Evolutionary conservation across 352 stramenopile genomes (phyloP), one percentile per base, ranked within the genome.

Genomic region (Globisporangium spiculum): DNA sequence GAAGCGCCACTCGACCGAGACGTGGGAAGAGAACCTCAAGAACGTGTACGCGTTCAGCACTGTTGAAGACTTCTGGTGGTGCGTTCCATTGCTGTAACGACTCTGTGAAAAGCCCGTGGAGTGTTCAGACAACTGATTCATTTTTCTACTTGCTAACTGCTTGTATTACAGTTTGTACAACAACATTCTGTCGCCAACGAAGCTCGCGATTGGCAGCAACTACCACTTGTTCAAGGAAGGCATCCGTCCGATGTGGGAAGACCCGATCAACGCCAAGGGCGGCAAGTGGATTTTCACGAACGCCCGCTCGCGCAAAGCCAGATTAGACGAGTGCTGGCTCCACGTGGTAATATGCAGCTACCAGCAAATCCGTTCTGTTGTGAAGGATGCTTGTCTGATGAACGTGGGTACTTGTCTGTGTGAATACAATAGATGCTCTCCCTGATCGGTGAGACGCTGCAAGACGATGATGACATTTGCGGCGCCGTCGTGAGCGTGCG

Each of bases 221-320:
- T 99, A 99, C 79, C 96, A 98, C 75, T 83, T 99, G 69, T 99
- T 99, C 76, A 98, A 98, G 76, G 84, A 98, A 55, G 96, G 96
- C 56, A 93, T 99, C 53, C 86, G 96, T 62, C 97, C 97, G 26
- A 99, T 98, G 91, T 99, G 97, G 97, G 97, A 99, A 81, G 96
- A 99, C 76, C 85, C 90, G 26, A 82, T 89, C 48, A 99, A 99
- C 77, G 86, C 78, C 68, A 98, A 89, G 76, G 97, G 97, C 38
- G 97, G 97, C 69, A 99, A 99, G 80, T 99, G 97, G 84, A 97
- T 99, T 66, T 91, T 99, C 48, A 98, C 96, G 18, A 97, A 99
- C 57, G 82, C 92, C 52, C 98, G 97, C 72, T 93, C 93, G 60
- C 92, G 97, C 68, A 93, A 92, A 69, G 84, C 91, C n/a, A 81